phyloP scores from a whole-genome alignment of 2,329 filamentous ascomycete species.

The Sphaerulina musiva region DNA sequence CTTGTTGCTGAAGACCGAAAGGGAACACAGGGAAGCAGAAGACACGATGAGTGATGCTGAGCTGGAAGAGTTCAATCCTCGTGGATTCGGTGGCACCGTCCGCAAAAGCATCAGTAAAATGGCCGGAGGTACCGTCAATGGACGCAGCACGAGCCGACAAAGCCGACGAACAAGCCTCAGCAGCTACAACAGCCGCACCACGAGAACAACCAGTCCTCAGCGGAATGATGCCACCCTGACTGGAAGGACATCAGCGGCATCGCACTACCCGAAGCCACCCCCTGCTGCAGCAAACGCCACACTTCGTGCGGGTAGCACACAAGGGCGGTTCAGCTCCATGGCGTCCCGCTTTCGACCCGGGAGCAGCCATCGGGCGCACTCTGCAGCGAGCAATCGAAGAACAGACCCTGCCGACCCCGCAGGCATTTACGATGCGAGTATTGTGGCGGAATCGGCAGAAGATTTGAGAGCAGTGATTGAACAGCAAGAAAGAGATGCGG shows the following conservation, averaged over 20 bases:
- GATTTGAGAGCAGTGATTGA: slow-evolving; percentile 76
- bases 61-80: slow-evolving; percentile 73
- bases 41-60: slow-evolving; percentile 54
- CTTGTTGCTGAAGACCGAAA: slow-evolving; percentile 66
- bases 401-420: slow-evolving; percentile 22
- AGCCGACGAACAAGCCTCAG: slow-evolving; percentile 31
- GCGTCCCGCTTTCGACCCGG: slow-evolving; percentile 22
- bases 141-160: slow-evolving; percentile 40
- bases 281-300: slow-evolving; percentile 1
- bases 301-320: slow-evolving; percentile 28
- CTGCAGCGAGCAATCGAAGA: slow-evolving; percentile 15
- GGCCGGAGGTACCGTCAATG: slow-evolving; percentile 45
- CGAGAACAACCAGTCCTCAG: slow-evolving; percentile 58
- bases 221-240: slow-evolving; percentile 19
- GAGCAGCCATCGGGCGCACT: slow-evolving; percentile 21
- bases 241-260: slow-evolving; percentile 8
- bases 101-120: slow-evolving; percentile 47
- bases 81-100: slow-evolving; percentile 30
- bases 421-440: slow-evolving; percentile 48
- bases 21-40: slow-evolving; percentile 44
- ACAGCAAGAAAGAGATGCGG: slow-evolving; percentile 65
- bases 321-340: slow-evolving; percentile 33
- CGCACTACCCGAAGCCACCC: slow-evolving; percentile 3
- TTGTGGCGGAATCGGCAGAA: slow-evolving; percentile 62
- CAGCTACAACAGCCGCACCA: slow-evolving; percentile 48